phyloP scores from a whole-genome alignment of 1,284 basidiomycete species.

The Ganoderma sp. region DNA sequence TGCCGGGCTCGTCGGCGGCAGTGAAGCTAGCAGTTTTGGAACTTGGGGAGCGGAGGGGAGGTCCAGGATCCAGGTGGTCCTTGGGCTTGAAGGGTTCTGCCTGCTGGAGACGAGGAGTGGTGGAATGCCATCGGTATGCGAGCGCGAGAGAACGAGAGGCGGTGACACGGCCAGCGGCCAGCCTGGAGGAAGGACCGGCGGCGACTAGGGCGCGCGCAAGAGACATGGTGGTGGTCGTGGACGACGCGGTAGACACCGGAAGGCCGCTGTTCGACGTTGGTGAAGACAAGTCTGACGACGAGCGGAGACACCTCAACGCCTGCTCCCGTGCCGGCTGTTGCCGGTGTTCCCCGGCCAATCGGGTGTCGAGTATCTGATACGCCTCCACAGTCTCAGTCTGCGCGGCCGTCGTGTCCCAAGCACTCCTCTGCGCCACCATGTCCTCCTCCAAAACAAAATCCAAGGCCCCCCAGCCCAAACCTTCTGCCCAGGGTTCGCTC shows the following conservation, averaged over 20 bases:
- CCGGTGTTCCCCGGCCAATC: constrained; percentile 56
- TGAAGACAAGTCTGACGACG: constrained; percentile 27
- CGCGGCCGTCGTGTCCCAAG: not conserved
- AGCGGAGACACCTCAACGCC: constrained; percentile 36
- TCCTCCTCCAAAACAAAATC: constrained; percentile 59
- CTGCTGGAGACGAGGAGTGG: constrained; percentile 36
- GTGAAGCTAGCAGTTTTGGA: constrained; percentile 46
- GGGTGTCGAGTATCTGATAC: constrained; percentile 48
- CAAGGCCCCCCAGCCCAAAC: constrained; percentile 47
- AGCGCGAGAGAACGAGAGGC: constrained; percentile 43
- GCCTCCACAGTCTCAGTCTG: constrained; percentile 11
- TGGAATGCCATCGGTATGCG: constrained; percentile 53
- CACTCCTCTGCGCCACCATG: constrained; percentile 36
- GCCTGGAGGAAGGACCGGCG: constrained; percentile 37
- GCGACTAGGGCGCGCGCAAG: constrained; percentile 42
- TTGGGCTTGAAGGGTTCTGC: constrained; percentile 27
- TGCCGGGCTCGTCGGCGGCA: constrained; percentile 53
- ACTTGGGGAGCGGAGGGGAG: constrained; percentile 39
- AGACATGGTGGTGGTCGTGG: constrained; percentile 51
- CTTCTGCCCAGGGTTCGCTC: constrained; percentile 68
- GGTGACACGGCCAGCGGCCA: constrained; percentile 43
- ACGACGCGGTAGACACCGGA: constrained; percentile 33
- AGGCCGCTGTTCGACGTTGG: constrained; percentile 33
- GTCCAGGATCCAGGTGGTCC: constrained; percentile 23
- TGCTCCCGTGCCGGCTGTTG: constrained; percentile 41